These are phyloP conservation scores for Salix purpurea DNA, from an alignment of 345 rosid species.

Conservation along the genomic window DNA sequence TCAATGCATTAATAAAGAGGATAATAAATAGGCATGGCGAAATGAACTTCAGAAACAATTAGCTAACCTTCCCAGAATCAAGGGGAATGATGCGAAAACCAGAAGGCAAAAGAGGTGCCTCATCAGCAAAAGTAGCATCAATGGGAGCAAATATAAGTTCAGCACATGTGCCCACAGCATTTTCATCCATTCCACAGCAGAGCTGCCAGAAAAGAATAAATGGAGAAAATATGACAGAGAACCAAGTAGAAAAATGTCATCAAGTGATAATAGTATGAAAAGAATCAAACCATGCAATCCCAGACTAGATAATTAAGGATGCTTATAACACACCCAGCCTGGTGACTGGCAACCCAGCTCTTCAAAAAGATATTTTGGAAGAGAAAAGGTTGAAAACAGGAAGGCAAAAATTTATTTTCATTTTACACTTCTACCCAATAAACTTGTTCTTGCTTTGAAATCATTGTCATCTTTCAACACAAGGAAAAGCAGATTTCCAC, in stretches of 20 bases:
- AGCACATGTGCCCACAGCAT: conserved; percentile 81
- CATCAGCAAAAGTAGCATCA: conserved; percentile 91
- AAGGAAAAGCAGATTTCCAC: neutral
- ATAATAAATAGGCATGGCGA: neutral
- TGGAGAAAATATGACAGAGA: neutral
- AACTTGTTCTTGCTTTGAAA: neutral
- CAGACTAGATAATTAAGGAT: neutral
- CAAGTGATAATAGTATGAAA: conserved; percentile 6
- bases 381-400: neutral
- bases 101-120: conserved; percentile 89
- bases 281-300: neutral
- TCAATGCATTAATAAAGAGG: neutral
- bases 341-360: neutral
- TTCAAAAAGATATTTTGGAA: neutral
- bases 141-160: conserved; percentile 95
- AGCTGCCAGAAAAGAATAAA: conserved; percentile 41
- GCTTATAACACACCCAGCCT: neutral
- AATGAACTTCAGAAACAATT: neutral
- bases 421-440: neutral
- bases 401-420: neutral
- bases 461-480: neutral
- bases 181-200: conserved; percentile 89
- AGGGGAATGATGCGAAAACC: conserved; percentile 97
- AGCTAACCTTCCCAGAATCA: conserved; percentile 72
- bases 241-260: neutral